phyloP scores from a whole-genome alignment of 2,329 filamentous ascomycete genomes.

The Sporothrix dimorphospora region DNA sequence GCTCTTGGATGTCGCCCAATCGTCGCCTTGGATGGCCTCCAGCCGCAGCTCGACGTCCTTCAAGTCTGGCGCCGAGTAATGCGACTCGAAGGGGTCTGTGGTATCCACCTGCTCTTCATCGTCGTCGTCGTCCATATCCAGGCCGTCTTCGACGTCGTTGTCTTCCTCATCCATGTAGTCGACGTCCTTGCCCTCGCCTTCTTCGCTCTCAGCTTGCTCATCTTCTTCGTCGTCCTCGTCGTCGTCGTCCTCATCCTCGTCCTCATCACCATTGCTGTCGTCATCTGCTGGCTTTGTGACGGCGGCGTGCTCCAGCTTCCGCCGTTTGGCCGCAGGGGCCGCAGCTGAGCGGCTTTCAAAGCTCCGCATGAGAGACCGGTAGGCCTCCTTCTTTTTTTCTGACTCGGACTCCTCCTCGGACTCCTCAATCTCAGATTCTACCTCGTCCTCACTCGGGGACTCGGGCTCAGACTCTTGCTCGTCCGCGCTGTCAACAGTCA shows the following conservation, averaged over 20 bases:
- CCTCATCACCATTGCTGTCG: not conserved
- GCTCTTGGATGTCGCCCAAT: conserved; percentile 56
- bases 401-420: conserved; percentile 51
- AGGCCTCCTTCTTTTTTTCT: conserved; percentile 45
- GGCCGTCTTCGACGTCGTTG: conserved; percentile 43
- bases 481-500: conserved; percentile 25
- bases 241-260: conserved; percentile 27
- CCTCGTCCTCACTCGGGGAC: conserved; percentile 33
- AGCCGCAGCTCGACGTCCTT: conserved; percentile 59
- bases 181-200: conserved; percentile 32
- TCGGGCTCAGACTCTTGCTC: conserved; percentile 18
- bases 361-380: conserved; percentile 62
- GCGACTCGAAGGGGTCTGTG: conserved; percentile 75
- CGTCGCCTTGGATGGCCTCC: conserved; percentile 51
- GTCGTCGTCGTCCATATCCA: conserved; percentile 43
- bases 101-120: conserved; percentile 52
- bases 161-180: conserved; percentile 50
- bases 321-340: conserved; percentile 55
- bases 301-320: conserved; percentile 55
- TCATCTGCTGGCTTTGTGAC: not conserved
- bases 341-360: conserved; percentile 51
- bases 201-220: not conserved
- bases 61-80: conserved; percentile 73
- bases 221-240: conserved; percentile 5
- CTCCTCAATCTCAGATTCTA: conserved; percentile 45